phyloP scores from a whole-genome alignment of 495 filamentous ascomycete genomes.

The Cercophora scortea region DNA sequence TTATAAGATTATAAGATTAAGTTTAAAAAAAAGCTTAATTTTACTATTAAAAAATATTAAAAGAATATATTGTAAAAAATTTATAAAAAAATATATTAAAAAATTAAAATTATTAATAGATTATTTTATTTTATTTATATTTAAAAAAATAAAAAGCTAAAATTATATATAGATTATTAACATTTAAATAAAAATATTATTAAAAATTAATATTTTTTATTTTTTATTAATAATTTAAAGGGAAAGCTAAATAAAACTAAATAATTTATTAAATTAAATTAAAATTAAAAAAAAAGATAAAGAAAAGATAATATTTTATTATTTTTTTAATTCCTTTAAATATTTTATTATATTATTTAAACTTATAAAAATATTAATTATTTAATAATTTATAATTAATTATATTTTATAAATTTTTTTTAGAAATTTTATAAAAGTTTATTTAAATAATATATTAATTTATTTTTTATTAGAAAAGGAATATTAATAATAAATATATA shows the following conservation, averaged over 20 bases:
- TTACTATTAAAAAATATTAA: no score
- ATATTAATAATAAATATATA: neutral
- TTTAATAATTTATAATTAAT: neutral
- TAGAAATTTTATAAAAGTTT: neutral
- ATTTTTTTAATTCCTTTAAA: no score
- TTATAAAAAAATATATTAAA: no score
- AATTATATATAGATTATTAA: no score
- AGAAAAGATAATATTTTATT: no score
- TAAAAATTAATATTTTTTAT: neutral
- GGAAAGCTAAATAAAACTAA: neutral
- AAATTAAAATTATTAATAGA: no score
- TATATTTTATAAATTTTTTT: neutral
- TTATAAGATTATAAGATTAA: neutral
- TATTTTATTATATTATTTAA: neutral
- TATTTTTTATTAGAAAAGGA: no score
- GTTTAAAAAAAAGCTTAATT: neutral
- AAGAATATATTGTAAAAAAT: neutral
- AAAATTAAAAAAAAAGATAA: no score
- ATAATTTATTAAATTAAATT: no score
- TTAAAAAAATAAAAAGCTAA: no score
- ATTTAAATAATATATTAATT: neutral
- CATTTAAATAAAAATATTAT: neutral
- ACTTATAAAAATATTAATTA: neutral
- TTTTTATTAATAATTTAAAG: neutral
- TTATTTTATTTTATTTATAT: no score